Evolutionary conservation across 805 yeast species (phyloP).

Genomic region (Saccharomycopsis fodiens): DNA sequence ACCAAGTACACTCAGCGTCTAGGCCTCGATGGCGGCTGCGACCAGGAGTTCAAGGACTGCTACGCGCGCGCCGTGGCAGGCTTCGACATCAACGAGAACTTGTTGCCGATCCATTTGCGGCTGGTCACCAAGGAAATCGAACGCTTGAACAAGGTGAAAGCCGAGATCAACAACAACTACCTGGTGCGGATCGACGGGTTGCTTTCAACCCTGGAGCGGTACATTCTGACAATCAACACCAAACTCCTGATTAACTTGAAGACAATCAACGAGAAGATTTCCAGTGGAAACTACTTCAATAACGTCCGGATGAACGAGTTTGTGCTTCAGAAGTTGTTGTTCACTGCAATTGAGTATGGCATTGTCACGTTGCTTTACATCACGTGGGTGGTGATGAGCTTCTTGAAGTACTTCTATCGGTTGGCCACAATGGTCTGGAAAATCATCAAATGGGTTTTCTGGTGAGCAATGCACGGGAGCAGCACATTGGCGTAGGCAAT

Average conservation of each 20-base stretch:
- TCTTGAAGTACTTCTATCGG: constrained; percentile 5
- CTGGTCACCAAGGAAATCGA: constrained; percentile 15
- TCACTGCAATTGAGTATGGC: constrained; percentile 11
- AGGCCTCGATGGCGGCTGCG: background rate
- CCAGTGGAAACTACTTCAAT: background rate
- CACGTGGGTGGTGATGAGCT: constrained; percentile 15
- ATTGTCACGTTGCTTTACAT: constrained; percentile 15
- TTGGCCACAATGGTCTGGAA: background rate
- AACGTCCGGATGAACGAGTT: constrained; percentile 5
- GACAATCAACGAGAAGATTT: constrained; percentile 12
- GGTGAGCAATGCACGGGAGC: too few relatives aligned
- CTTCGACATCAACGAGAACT: constrained; percentile 1
- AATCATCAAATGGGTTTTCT: constrained; percentile 23
- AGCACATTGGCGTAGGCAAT: too few relatives aligned
- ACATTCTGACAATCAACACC: constrained; percentile 16
- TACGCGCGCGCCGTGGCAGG: background rate
- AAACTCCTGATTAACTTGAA: constrained; percentile 13
- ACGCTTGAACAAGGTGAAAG: constrained; percentile 4
- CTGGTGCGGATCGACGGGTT: constrained; percentile 16
- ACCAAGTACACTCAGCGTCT: constrained; percentile 3
- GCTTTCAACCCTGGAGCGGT: constrained; percentile 15
- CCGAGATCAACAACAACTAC: constrained; percentile 11
- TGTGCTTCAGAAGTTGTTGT: constrained; percentile 3
- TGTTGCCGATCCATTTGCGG: constrained; percentile 19
- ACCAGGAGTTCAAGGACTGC: background rate